Evolutionary conservation across 495 filamentous ascomycete genomes (phyloP).

Genomic region (Aspergillus biplanus): DNA sequence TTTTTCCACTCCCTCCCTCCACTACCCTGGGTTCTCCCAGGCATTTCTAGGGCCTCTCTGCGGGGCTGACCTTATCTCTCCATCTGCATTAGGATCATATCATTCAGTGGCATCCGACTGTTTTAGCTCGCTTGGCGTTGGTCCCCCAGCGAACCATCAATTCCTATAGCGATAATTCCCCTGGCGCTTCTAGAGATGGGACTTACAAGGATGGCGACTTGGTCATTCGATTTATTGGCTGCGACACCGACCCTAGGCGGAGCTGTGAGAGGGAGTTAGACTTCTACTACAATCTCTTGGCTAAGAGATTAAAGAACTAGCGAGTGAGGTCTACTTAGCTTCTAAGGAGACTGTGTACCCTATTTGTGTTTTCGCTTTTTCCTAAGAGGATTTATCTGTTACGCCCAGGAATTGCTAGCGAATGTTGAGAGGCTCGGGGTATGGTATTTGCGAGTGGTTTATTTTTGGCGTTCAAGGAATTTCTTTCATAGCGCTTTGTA

Average conservation of each 20-base stretch:
- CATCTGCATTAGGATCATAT: slow-evolving; percentile 71
- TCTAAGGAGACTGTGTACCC: neutral
- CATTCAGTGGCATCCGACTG: slow-evolving; percentile 98
- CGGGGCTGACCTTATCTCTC: neutral
- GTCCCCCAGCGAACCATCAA: slow-evolving; percentile 83
- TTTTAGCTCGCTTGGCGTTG: slow-evolving; percentile 83
- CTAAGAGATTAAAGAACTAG: slow-evolving; percentile 35
- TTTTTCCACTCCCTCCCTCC: neutral
- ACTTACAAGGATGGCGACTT: slow-evolving; percentile 79
- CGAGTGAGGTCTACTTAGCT: neutral
- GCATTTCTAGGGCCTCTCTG: neutral
- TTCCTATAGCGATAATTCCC: slow-evolving; percentile 64
- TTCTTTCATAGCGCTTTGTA: slow-evolving; percentile 5
- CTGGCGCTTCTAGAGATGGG: slow-evolving; percentile 48
- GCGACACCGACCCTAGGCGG: slow-evolving; percentile 55
- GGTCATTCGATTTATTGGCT: slow-evolving; percentile 73
- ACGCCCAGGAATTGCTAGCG: neutral
- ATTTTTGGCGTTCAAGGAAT: slow-evolving; percentile 8
- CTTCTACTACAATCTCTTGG: slow-evolving; percentile 55
- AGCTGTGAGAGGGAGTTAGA: slow-evolving; percentile 74
- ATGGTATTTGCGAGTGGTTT: slow-evolving; percentile 4
- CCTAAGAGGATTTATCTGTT: neutral
- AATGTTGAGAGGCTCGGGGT: neutral
- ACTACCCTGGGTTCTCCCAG: neutral
- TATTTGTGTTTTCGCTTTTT: neutral